phyloP scores from a whole-genome alignment of 441 rosid genomes.

The Manihot esculenta region DNA sequence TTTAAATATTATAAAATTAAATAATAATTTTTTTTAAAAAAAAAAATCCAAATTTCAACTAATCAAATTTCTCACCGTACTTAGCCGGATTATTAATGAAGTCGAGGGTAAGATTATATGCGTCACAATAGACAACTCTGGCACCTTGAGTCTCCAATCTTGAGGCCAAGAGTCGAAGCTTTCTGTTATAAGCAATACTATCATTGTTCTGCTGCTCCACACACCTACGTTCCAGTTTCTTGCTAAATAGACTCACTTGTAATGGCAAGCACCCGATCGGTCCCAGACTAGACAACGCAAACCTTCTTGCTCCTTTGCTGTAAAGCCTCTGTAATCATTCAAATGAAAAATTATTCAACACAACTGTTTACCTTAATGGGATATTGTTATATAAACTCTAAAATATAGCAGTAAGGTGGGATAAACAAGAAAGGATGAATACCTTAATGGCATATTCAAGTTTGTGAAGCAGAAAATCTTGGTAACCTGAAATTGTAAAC shows the following conservation, averaged over 20 bases:
- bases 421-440: too few relatives aligned
- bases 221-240: background rate
- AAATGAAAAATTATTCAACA: too few relatives aligned
- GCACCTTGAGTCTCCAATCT: background rate
- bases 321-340: slow-evolving; percentile 31
- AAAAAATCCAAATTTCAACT: too few relatives aligned
- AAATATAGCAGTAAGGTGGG: too few relatives aligned
- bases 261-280: slow-evolving; percentile 55
- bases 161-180: background rate
- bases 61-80: background rate
- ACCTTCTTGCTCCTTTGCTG: slow-evolving; percentile 35
- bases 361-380: too few relatives aligned
- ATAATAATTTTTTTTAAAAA: too few relatives aligned
- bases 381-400: too few relatives aligned
- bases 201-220: background rate
- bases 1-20: too few relatives aligned
- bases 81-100: background rate
- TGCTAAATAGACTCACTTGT: slow-evolving; percentile 32
- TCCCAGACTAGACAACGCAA: slow-evolving; percentile 40
- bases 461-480: background rate
- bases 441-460: background rate
- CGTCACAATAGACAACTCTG: background rate
- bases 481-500: background rate
- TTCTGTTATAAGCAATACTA: background rate
- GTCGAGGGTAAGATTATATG: background rate